A percentile compares a stretch with the other conserved stretches of the same genome.
phyloP scores from a whole-genome alignment of 2,329 filamentous ascomycete genomes.

The Hypoxylon sp. region DNA sequence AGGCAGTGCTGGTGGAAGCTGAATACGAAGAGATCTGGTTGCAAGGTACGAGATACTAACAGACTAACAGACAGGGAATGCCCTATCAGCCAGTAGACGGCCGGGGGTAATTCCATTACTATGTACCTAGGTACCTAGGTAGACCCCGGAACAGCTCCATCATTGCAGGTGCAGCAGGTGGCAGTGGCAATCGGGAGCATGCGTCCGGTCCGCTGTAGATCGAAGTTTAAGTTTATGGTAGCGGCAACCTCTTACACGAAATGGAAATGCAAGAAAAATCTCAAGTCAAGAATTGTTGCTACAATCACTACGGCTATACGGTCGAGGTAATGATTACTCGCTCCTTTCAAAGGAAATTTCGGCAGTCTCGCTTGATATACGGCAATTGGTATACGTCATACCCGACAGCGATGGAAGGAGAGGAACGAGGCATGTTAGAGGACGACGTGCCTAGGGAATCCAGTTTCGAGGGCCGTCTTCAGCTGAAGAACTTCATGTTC shows the following conservation, averaged over 20 bases:
- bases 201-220: not conserved
- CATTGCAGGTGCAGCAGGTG: slow-evolving; percentile 2
- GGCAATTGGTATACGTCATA: slow-evolving; percentile 6
- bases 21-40: slow-evolving; percentile 20
- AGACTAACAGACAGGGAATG: not conserved
- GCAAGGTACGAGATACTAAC: not conserved
- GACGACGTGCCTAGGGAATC: slow-evolving; percentile 32
- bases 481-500: slow-evolving; percentile 47
- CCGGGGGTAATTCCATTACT: slow-evolving; percentile 30
- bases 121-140: no score
- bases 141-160: slow-evolving; percentile 8
- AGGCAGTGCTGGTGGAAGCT: slow-evolving; percentile 17
- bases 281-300: not conserved
- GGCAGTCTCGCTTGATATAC: not conserved
- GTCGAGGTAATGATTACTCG: not conserved
- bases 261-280: not conserved
- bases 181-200: slow-evolving; percentile 19
- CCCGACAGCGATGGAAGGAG: slow-evolving; percentile 12
- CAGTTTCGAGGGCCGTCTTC: slow-evolving; percentile 47
- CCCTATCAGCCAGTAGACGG: not conserved
- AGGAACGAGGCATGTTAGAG: not conserved
- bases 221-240: not conserved
- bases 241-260: not conserved
- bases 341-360: not conserved
- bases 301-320: not conserved